A percentile compares a stretch with the other conserved stretches of the same genome.
Conservation (phyloP, 225 moss, liverwort and hornwort genomes). For the Pseudoscleropodium purum region DNA sequence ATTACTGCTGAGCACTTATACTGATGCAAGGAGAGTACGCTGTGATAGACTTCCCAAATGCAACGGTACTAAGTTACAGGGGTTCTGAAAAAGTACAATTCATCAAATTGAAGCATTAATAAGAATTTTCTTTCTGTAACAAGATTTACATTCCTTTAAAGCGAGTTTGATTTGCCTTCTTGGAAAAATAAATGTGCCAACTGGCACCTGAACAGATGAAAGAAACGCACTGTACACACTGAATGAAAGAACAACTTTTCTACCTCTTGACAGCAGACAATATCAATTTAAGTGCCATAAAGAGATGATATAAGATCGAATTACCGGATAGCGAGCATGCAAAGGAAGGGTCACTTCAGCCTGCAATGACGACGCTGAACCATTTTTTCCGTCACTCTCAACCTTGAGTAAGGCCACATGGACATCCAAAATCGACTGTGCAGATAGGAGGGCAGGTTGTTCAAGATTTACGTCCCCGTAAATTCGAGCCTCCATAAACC, state of each 20-base stretch:
- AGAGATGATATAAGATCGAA: not conserved
- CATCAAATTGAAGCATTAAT: not conserved
- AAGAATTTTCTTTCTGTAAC: not conserved
- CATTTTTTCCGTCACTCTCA: not conserved
- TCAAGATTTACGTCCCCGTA: constrained; percentile 50
- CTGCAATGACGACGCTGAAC: constrained; percentile 8
- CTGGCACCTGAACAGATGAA: not conserved
- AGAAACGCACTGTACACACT: not conserved
- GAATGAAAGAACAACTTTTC: not conserved
- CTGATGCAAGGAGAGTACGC: not conserved
- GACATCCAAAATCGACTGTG: constrained; percentile 33
- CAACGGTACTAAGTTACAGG: not conserved
- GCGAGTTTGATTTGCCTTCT: not conserved
- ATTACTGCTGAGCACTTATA: not conserved
- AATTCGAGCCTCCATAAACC: constrained; percentile 22
- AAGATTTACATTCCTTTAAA: not conserved
- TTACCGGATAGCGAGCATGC: constrained; percentile 57
- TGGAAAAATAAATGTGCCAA: not conserved
- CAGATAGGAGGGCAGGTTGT: constrained; percentile 41
- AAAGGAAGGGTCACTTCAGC: constrained; percentile 43
- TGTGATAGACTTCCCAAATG: not conserved
- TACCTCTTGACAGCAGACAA: not conserved
- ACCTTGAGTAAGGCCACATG: not conserved
- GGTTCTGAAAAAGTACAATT: not conserved
- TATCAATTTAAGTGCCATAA: not conserved